These are phyloP conservation scores for Pichia sporocuriosa DNA, from an alignment of 805 yeast genomes.

Conservation along the genomic window DNA sequence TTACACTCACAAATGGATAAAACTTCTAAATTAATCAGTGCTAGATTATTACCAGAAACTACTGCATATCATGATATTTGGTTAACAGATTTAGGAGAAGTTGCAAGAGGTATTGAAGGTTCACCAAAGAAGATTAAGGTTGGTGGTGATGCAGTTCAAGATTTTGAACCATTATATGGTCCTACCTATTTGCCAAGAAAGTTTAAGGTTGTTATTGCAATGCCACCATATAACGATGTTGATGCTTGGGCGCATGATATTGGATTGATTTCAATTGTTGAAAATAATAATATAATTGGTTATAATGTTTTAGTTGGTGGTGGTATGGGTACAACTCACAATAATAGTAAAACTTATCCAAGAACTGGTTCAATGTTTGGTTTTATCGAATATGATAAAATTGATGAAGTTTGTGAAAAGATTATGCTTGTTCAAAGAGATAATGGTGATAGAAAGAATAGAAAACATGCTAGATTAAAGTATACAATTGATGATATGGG, in stretches of 20 bases:
- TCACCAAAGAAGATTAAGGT: constrained; percentile 84
- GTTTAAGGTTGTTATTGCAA: constrained; percentile 89
- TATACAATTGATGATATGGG: constrained; percentile 93
- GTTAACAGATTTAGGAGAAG: constrained; percentile 40
- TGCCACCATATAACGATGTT: constrained; percentile 94
- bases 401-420: constrained; percentile 78
- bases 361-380: constrained; percentile 89
- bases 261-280: constrained; percentile 83
- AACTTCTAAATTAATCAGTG: constrained; percentile 62
- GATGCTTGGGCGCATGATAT: constrained; percentile 95
- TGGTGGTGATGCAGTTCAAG: constrained; percentile 77
- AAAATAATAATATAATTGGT: constrained; percentile 61
- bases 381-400: constrained; percentile 58
- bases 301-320: constrained; percentile 92
- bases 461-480: constrained; percentile 97
- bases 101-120: constrained; percentile 47
- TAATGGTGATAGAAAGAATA: constrained; percentile 87
- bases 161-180: constrained; percentile 85
- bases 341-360: constrained; percentile 94
- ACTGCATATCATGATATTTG: constrained; percentile 97
- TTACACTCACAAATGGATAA: constrained; percentile 70
- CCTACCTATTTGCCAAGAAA: constrained; percentile 88
- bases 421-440: constrained; percentile 93
- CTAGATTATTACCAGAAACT: constrained; percentile 79
- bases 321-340: constrained; percentile 98